These are phyloP conservation scores for Ophiostoma sp. DNA, from an alignment of 2,329 filamentous ascomycete species.

Conservation along the genomic window DNA sequence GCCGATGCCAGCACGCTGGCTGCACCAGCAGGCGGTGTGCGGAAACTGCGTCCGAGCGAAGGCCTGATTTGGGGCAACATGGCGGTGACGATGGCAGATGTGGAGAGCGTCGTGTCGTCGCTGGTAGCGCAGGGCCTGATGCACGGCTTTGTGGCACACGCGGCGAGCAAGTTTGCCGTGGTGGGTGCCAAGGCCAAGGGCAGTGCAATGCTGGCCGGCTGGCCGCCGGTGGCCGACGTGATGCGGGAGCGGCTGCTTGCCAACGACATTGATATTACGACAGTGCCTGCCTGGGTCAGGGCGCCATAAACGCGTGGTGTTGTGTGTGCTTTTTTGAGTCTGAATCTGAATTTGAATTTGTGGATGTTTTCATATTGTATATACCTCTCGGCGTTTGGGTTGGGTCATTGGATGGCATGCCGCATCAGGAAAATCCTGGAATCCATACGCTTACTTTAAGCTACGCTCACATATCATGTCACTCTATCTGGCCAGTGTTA, in stretches of 20 bases:
- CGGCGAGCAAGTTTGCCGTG: conserved; percentile 72
- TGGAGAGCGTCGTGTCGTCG: conserved; percentile 73
- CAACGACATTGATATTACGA: conserved; percentile 51
- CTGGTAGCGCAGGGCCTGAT: conserved; percentile 76
- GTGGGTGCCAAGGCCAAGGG: conserved; percentile 66
- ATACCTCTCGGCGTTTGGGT: conserved; percentile 11
- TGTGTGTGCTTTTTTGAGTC: not conserved
- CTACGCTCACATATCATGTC: not conserved
- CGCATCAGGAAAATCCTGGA: not conserved
- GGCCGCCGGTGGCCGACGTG: conserved; percentile 67
- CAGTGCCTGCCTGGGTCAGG: conserved; percentile 35
- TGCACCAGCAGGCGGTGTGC: conserved; percentile 45
- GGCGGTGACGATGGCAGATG: conserved; percentile 53
- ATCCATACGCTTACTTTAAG: not conserved
- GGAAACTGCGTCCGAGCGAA: conserved; percentile 50
- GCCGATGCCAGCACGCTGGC: conserved; percentile 35
- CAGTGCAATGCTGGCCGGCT: conserved; percentile 63
- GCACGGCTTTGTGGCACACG: conserved; percentile 77
- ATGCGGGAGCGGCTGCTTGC: conserved; percentile 56
- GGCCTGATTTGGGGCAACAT: conserved; percentile 61
- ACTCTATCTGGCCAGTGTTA: not conserved
- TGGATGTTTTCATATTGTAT: conserved; percentile 6
- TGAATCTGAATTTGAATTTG: too few species aligned
- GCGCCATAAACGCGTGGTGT: conserved; percentile 19
- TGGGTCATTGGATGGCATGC: conserved; percentile 1